Base-by-base conservation (phyloP, 768 basidiomycete genomes). In the Suillus tomentosus region DNA sequence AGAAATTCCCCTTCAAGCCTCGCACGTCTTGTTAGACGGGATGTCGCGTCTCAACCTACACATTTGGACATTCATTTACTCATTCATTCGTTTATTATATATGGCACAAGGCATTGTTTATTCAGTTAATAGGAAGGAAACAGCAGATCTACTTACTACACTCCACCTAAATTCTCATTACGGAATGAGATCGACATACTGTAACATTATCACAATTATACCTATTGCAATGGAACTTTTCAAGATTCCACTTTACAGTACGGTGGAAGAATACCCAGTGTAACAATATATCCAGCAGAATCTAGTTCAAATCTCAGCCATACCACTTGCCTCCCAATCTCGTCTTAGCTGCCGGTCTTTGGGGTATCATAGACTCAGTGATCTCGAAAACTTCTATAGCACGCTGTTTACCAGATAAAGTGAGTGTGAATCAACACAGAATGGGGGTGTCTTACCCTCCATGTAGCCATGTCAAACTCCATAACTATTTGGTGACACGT, bases 321-420 rank as follows among this genome's bases (percentile, higher is more conserved):
- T 91, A 89, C 91, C 90, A 92, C 73, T 89, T 87, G 56, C 82
- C 81, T 10, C 87, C 88, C 3, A 87, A 76, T 65, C 79, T 83
- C 31, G 79, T 85, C 65, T 78, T 76, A 1, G 87, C 84, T 42
- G 85, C 80, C 4, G 85, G 81, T 42, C 95, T 84, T 68, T 87
- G 85, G 0, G 95, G 94, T 64, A 98, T 93, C 65, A 80, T 80
- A 2, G 92, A 80, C 65, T 89, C 81, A 0, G 76, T 88, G 69
- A 98, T 96, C 39, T 91, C 77, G 78, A 95, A 97, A 0, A 91
- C 84, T 66, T 94, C 85, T 69, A 93, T 97, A 9, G 96, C 95
- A 13, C 89, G 85, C 95, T 96, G 70, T 40, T 34, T 58, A 17
- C 57, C 39, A 51, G 34, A 37, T 59, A 15, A 14, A 36, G 31